Base-by-base conservation (phyloP, 2,329 filamentous ascomycete genomes). In the Dactylellina drechsleri region DNA sequence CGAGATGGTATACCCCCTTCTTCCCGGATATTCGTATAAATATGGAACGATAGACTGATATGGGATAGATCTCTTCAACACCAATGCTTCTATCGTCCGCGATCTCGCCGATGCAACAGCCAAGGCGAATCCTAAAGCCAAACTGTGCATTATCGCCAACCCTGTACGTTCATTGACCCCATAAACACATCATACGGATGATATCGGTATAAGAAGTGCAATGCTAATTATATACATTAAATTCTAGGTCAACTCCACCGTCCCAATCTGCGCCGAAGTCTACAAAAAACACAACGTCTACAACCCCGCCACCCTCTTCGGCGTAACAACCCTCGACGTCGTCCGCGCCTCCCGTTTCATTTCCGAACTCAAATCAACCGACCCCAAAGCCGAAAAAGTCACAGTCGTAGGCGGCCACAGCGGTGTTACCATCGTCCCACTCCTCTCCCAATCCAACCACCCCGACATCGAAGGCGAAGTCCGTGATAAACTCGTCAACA, bases 251-350 rank as follows among this genome's bases (percentile, higher is more conserved):
- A 99, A 99, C 92, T 97, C 93, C 81, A 99, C 95, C 82, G 95
- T 99, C 81, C 95, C 95, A 83, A 99, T 99, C 85, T 90, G 90
- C 83, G 90, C 92, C 83, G 95, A 98, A 89, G 90, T 98, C 83
- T 96, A 93, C 92, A 98, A 98, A 91, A 85, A 88, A 83, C 87
- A 86, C 81, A 93, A 93, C 80, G 94, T 98, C 86, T 99, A 97
- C 90, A 94, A 99, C 90, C 93, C 95, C 84, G 96, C 96, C 90
- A 92, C 92, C 82, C 92, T 99, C 81, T 99, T 99, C 86, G 95
- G 95, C 87, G 95, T 99, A 83, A 99, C 95, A 85, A 98, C 95
- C 82, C 93, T 99, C 82, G 95, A 99, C 82, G 93, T 98, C 78
- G 95, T 99, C 84, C 95, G 95, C 83, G 94, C 95, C 82, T 93